Evolutionary conservation across 1,139 yeast species (phyloP).

Genomic region (Yarrowia galli): DNA sequence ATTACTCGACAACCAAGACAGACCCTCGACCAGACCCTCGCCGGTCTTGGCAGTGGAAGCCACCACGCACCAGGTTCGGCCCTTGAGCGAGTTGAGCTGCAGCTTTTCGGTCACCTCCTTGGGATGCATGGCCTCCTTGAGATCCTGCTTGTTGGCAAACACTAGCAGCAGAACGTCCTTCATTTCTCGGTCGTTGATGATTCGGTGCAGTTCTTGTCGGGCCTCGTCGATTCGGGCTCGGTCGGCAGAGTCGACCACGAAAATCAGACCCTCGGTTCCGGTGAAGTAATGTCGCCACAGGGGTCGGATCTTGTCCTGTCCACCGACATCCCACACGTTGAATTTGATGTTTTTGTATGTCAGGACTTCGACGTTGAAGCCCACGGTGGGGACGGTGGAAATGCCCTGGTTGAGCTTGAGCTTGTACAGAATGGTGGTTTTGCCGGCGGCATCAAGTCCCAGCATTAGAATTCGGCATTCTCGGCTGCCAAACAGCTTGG

Average conservation of each 20-base stretch:
- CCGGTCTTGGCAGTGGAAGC: slow-evolving; percentile 92
- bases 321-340: slow-evolving; percentile 98
- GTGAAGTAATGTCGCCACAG: slow-evolving; percentile 95
- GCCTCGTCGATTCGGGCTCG: slow-evolving; percentile 75
- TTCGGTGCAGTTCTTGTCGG: slow-evolving; percentile 76
- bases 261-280: slow-evolving; percentile 92
- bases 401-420: slow-evolving; percentile 78
- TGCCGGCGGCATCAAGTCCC: slow-evolving; percentile 93
- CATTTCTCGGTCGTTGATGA: slow-evolving; percentile 81
- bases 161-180: slow-evolving; percentile 78
- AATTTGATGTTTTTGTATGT: slow-evolving; percentile 85
- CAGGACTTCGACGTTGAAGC: slow-evolving; percentile 92
- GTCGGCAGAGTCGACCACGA: slow-evolving; percentile 87
- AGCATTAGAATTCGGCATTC: slow-evolving; percentile 78
- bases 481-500: slow-evolving; percentile 59
- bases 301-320: slow-evolving; percentile 89
- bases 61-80: slow-evolving; percentile 90
- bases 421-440: slow-evolving; percentile 88
- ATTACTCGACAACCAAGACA: slow-evolving; percentile 84
- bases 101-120: slow-evolving; percentile 86
- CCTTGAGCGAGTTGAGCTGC: slow-evolving; percentile 83
- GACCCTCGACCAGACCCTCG: slow-evolving; percentile 89
- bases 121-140: slow-evolving; percentile 88
- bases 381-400: slow-evolving; percentile 91
- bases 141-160: slow-evolving; percentile 91